Evolutionary conservation across 495 filamentous ascomycete genomes (phyloP).

Genomic region (Aspergillus sclerotiicarbonarius): DNA sequence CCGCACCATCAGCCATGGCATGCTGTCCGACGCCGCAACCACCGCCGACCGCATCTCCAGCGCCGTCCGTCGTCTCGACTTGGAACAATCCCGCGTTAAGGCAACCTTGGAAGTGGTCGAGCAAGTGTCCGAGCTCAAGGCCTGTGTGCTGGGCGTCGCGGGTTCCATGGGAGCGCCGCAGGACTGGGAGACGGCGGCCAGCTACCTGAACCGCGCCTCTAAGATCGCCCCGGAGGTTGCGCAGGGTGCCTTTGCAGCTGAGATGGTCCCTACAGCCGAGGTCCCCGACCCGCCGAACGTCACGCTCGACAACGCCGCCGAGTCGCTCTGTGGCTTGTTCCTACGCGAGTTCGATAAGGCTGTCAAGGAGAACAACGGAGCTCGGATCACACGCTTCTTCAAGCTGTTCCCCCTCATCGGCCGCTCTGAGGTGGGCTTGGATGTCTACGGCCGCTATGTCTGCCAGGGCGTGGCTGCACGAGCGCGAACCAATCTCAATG

Average conservation of each 20-base stretch:
- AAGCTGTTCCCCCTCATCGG: slow-evolving; percentile 97
- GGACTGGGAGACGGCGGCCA: slow-evolving; percentile 96
- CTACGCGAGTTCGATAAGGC: slow-evolving; percentile 94
- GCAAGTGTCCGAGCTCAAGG: slow-evolving; percentile 92
- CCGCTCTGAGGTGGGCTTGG: slow-evolving; percentile 80
- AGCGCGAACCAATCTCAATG: slow-evolving; percentile 76
- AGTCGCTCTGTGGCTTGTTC: slow-evolving; percentile 84
- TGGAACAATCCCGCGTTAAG: slow-evolving; percentile 86
- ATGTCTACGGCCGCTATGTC: slow-evolving; percentile 93
- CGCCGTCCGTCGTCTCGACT: slow-evolving; percentile 80
- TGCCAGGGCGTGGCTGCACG: slow-evolving; percentile 86
- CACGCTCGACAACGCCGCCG: slow-evolving; percentile 81
- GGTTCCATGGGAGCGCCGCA: slow-evolving; percentile 97
- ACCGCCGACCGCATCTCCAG: slow-evolving; percentile 85
- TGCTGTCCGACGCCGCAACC: slow-evolving; percentile 78
- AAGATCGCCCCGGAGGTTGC: slow-evolving; percentile 77
- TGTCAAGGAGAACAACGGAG: slow-evolving; percentile 76
- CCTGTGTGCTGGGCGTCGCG: slow-evolving; percentile 91
- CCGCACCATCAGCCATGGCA: slow-evolving; percentile 77
- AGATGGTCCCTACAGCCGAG: slow-evolving; percentile 92
- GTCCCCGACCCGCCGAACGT: slow-evolving; percentile 87
- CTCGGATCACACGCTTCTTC: slow-evolving; percentile 91
- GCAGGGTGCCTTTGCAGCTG: slow-evolving; percentile 81
- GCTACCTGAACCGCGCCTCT: slow-evolving; percentile 77
- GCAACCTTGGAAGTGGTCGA: slow-evolving; percentile 90